Evolutionary conservation across 306 rosid species (phyloP).

Genomic region (Pachyrhizus erosus): DNA sequence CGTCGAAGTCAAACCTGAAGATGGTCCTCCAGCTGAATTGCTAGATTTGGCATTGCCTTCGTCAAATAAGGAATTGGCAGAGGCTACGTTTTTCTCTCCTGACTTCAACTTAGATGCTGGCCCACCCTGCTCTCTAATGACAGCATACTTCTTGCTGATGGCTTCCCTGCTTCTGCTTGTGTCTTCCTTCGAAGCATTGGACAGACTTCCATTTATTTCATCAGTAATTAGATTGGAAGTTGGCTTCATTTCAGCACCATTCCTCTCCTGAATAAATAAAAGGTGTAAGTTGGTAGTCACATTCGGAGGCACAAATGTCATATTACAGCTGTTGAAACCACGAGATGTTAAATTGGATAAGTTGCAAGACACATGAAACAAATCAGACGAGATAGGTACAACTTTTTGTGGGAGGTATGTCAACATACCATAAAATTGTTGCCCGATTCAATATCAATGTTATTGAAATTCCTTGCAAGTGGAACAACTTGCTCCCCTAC

Average conservation of each 20-base stretch:
- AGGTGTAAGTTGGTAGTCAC: background rate
- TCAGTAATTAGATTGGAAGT: conserved; percentile 52
- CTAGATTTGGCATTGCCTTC: conserved; percentile 47
- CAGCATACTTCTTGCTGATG: conserved; percentile 83
- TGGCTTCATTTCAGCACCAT: conserved; percentile 64
- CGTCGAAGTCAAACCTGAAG: conserved; percentile 73
- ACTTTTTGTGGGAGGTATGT: conserved; percentile 16
- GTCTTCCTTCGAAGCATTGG: conserved; percentile 56
- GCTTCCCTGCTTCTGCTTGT: conserved; percentile 77
- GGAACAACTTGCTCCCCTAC: conserved; percentile 92
- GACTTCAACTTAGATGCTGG: conserved; percentile 60
- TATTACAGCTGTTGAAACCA: conserved; percentile 20
- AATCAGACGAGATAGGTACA: background rate
- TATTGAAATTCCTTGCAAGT: conserved; percentile 83
- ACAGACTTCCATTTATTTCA: conserved; percentile 47
- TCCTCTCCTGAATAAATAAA: conserved; percentile 59
- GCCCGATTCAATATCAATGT: conserved; percentile 66
- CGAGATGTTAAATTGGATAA: conserved; percentile 28
- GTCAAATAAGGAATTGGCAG: conserved; percentile 63
- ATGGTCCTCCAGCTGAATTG: conserved; percentile 43
- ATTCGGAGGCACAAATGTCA: conserved; percentile 1
- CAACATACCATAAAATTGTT: conserved; percentile 62
- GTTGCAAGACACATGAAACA: background rate
- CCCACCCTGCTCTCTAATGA: conserved; percentile 71
- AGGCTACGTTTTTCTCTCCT: conserved; percentile 55